These are phyloP conservation scores for Chytriomyces confervae DNA, from an alignment of 192 early-diverging fungal genomes.

Conservation along the genomic window DNA sequence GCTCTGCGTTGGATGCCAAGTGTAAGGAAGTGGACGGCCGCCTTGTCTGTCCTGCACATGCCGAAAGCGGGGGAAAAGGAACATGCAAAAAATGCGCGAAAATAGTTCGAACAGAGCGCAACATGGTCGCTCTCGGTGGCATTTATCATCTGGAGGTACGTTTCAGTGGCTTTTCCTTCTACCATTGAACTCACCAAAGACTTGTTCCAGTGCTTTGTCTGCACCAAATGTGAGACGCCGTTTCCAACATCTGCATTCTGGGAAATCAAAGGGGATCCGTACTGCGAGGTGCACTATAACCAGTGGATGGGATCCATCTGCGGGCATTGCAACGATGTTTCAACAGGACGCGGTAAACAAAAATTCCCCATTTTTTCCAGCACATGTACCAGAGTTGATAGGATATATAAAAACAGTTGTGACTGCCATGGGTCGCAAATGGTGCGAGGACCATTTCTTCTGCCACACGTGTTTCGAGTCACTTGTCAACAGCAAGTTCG, in stretches of 20 bases:
- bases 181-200: not conserved
- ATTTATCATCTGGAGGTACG: constrained; percentile 57
- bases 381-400: not conserved
- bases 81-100: constrained; percentile 50
- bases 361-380: not conserved
- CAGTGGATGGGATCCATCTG: constrained; percentile 53
- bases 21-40: constrained; percentile 56
- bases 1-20: constrained; percentile 30
- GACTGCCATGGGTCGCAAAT: constrained; percentile 43
- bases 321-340: constrained; percentile 46
- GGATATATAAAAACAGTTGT: constrained; percentile 41
- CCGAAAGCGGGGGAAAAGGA: constrained; percentile 36
- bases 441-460: constrained; percentile 58
- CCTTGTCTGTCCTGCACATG: constrained; percentile 56
- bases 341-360: constrained; percentile 43
- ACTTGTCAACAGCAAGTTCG: constrained; percentile 38
- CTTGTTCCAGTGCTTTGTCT: constrained; percentile 56
- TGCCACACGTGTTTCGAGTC: constrained; percentile 50
- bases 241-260: constrained; percentile 48
- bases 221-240: constrained; percentile 54
- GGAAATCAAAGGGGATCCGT: constrained; percentile 51
- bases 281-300: constrained; percentile 57
- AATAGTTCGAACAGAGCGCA: constrained; percentile 47
- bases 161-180: not conserved
- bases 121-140: constrained; percentile 49